Percentiles rank a stretch among this genome's conserved stretches.
Evolutionary conservation across 495 filamentous ascomycete species (phyloP).

Genomic region (Neurospora cerealis): DNA sequence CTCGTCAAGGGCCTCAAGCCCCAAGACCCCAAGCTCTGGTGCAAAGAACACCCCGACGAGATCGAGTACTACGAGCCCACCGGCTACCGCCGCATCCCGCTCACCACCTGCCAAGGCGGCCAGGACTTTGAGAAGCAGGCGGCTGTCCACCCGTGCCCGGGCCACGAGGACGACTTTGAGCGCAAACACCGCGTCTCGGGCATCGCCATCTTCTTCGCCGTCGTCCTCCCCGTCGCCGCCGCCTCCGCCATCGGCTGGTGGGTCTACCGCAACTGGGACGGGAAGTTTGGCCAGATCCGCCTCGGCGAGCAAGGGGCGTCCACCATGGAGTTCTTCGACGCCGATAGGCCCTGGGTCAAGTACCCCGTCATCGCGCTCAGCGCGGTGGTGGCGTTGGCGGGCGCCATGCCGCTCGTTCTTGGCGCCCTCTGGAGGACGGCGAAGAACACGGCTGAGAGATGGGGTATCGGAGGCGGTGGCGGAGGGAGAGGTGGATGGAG

Average conservation of each 20-base stretch:
- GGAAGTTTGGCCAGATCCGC: constrained; percentile 83
- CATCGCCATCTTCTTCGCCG: constrained; percentile 70
- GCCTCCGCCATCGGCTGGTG: constrained; percentile 72
- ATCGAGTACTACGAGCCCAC: constrained; percentile 72
- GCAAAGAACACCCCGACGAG: constrained; percentile 52
- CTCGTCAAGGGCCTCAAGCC: constrained; percentile 61
- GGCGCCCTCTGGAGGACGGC: constrained; percentile 57
- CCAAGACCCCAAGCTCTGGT: constrained; percentile 54
- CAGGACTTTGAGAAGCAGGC: constrained; percentile 55
- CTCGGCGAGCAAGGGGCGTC: constrained; percentile 52
- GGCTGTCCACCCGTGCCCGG: constrained; percentile 52
- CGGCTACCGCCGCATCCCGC: constrained; percentile 83
- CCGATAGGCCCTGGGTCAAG: constrained; percentile 58
- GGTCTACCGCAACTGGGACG: constrained; percentile 75
- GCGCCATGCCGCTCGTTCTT: constrained; percentile 63
- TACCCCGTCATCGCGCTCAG: constrained; percentile 56
- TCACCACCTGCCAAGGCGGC: constrained; percentile 76
- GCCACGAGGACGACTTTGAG: constrained; percentile 67
- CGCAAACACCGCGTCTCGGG: constrained; percentile 56
- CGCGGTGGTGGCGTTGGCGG: constrained; percentile 65
- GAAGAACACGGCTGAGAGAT: constrained; percentile 32
- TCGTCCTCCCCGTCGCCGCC: constrained; percentile 58
- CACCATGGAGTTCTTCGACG: constrained; percentile 36
- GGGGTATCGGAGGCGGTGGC: constrained; percentile 22
- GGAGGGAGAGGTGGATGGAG: constrained; percentile 28